Base-by-base conservation (phyloP, 805 yeast species). In the Candida yuanshanica region DNA sequence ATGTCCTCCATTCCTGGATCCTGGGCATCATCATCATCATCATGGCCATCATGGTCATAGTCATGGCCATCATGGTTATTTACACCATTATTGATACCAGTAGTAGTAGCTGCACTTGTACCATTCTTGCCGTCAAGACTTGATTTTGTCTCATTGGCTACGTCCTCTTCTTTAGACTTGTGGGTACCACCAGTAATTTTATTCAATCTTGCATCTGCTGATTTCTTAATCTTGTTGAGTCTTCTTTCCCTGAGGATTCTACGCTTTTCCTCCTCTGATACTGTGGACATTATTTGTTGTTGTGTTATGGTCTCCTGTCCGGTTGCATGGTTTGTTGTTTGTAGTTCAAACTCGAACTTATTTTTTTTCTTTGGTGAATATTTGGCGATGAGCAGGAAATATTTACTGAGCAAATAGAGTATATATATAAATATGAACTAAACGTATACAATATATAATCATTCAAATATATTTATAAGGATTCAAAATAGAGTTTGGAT, bases 401-500 rank as follows among this genome's bases (percentile, higher is more conserved):
- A n/a, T n/a, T n/a, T n/a, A n/a, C n/a, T n/a, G n/a, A n/a, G n/a
- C 8, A 29, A 29, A 29, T 29, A 29, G 16, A 25, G 23, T 22
- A 24, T 33, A 34, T 25, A 38, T 39, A 31, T 18, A 31, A 20
- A n/a, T n/a, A n/a, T n/a, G n/a, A n/a, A n/a, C n/a, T 25, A 38
- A 25, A 36, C 35, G 16, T 14, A 12, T 13, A 32, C 20, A 23
- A 23, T 12, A 23, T 9, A 23, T n/a, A 23, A 23, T 12, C 12
- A n/a, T 26, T 11, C 18, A 20, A 13, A 89, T 70, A 59, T 90
- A 93, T 63, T 91, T 91, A 70, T 91, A 93, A 20, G 99, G 99
- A 62, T 93, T 93, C 74, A 93, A 64, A 55, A 93, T 93, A 18
- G 81, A 84, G 41, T 87, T 83, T 49, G 97, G 97, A 69, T 93